Conservation (phyloP, 148 eudicot genomes). For the Mesembryanthemum crystallinum region DNA sequence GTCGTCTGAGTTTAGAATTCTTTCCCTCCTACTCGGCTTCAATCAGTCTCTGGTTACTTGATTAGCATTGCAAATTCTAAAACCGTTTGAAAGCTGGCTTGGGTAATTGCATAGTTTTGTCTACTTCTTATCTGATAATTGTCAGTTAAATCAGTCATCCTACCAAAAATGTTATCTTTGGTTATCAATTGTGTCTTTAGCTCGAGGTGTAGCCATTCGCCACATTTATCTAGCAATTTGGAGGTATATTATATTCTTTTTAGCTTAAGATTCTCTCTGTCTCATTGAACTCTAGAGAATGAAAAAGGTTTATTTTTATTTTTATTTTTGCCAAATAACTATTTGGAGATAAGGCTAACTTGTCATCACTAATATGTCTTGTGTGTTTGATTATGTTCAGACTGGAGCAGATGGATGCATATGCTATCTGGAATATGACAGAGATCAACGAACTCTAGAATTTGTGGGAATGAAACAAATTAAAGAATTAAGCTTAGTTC, state of each 20-base stretch:
- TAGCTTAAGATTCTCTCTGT: not conserved
- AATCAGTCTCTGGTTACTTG: not conserved
- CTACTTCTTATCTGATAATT: no score
- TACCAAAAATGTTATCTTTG: not conserved
- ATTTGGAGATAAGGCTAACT: not conserved
- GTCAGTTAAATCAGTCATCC: no score
- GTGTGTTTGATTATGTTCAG: slow-evolving; percentile 43
- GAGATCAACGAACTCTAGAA: slow-evolving; percentile 49
- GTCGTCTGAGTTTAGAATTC: not conserved
- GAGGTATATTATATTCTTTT: slow-evolving; percentile 1
- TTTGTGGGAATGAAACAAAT: slow-evolving; percentile 92
- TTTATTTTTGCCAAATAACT: not conserved
- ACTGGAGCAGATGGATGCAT: slow-evolving; percentile 99
- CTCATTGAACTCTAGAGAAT: not conserved
- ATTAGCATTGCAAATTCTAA: not conserved
- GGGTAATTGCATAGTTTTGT: not conserved
- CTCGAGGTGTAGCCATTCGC: not conserved
- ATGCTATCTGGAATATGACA: slow-evolving; percentile 77
- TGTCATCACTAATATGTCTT: not conserved
- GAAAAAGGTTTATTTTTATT: not conserved
- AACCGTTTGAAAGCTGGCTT: not conserved
- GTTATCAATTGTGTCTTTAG: not conserved
- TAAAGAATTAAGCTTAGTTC: slow-evolving; percentile 73
- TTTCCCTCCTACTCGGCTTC: not conserved
- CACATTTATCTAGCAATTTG: not conserved